A percentile compares a stretch with the other conserved stretches of the same genome.
Evolutionary conservation across 208 protist genomes (phyloP).

Genomic region (Trypanosoma platydactyli): DNA sequence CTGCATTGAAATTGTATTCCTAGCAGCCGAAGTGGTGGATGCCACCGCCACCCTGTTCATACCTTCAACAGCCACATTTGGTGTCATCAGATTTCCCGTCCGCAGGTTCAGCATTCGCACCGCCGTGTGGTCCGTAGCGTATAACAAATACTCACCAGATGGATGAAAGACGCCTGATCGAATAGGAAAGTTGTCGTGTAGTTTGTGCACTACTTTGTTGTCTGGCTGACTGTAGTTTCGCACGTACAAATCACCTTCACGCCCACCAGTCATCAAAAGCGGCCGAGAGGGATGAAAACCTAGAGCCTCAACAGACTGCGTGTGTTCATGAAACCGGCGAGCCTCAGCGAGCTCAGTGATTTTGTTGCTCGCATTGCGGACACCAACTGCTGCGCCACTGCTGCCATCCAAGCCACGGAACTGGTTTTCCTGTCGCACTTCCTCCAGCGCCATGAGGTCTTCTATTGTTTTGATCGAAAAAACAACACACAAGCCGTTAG

Average conservation of each 20-base stretch:
- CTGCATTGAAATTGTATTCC: not conserved
- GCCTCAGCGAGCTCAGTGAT: constrained; percentile 78
- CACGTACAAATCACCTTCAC: constrained; percentile 64
- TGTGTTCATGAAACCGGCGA: constrained; percentile 67
- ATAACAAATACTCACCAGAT: constrained; percentile 75
- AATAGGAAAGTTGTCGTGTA: constrained; percentile 74
- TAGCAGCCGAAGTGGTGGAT: too few relatives aligned
- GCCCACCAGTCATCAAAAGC: constrained; percentile 61
- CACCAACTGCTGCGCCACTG: constrained; percentile 21
- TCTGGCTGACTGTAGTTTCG: constrained; percentile 70
- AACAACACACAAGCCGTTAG: constrained; percentile 65
- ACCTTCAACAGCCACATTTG: constrained; percentile 39
- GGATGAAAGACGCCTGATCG: constrained; percentile 74
- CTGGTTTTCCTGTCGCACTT: constrained; percentile 62
- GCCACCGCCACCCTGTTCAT: too few relatives aligned
- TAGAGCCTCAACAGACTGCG: constrained; percentile 74
- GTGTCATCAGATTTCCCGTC: constrained; percentile 58
- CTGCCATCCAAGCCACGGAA: constrained; percentile 41
- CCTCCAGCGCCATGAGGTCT: constrained; percentile 60
- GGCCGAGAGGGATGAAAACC: constrained; percentile 74
- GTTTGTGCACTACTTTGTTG: constrained; percentile 49
- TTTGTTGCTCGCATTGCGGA: constrained; percentile 70
- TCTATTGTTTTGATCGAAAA: constrained; percentile 76
- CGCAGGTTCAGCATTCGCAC: constrained; percentile 70
- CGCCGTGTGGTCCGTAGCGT: constrained; percentile 73